Evolutionary conservation across 1,139 yeast genomes (phyloP).

Genomic region (Groenewaldozyma sp.): DNA sequence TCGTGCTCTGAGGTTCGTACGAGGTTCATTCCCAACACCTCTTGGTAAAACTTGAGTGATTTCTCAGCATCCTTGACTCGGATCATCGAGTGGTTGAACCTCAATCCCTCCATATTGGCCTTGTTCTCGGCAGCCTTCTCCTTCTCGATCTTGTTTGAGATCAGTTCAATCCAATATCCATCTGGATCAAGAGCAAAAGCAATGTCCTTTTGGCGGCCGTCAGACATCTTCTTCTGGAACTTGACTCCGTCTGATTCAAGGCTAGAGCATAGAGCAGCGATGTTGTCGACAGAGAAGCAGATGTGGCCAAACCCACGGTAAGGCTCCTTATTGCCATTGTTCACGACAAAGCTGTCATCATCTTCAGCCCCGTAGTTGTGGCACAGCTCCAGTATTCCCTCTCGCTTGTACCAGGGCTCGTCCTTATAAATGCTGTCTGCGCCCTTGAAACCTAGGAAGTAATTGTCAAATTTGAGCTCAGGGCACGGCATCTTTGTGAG

Average conservation of each 20-base stretch:
- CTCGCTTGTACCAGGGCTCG: slow-evolving; percentile 49
- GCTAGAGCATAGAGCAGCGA: slow-evolving; percentile 49
- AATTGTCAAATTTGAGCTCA: slow-evolving; percentile 52
- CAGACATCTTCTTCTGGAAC: slow-evolving; percentile 74
- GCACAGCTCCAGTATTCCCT: slow-evolving; percentile 77
- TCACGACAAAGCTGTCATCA: slow-evolving; percentile 49
- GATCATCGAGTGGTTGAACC: slow-evolving; percentile 86
- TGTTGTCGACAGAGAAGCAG: slow-evolving; percentile 77
- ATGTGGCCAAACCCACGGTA: slow-evolving; percentile 91
- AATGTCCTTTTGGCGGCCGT: slow-evolving; percentile 87
- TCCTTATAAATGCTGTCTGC: slow-evolving; percentile 37
- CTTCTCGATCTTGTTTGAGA: slow-evolving; percentile 47
- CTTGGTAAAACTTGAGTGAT: slow-evolving; percentile 67
- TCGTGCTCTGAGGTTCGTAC: slow-evolving; percentile 47
- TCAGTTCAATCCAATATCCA: slow-evolving; percentile 92
- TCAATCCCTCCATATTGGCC: slow-evolving; percentile 36
- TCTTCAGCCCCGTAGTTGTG: slow-evolving; percentile 70
- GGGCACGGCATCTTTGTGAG: slow-evolving; percentile 46
- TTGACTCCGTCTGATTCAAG: slow-evolving; percentile 49
- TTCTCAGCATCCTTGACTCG: slow-evolving; percentile 77
- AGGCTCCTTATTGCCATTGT: slow-evolving; percentile 78
- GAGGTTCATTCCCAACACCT: slow-evolving; percentile 72
- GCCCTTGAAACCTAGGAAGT: slow-evolving; percentile 54
- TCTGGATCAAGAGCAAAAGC: slow-evolving; percentile 95
- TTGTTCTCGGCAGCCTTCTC: slow-evolving; percentile 10